phyloP scores from a whole-genome alignment of 192 early-diverging fungal genomes.

The Coemansia sp. region DNA sequence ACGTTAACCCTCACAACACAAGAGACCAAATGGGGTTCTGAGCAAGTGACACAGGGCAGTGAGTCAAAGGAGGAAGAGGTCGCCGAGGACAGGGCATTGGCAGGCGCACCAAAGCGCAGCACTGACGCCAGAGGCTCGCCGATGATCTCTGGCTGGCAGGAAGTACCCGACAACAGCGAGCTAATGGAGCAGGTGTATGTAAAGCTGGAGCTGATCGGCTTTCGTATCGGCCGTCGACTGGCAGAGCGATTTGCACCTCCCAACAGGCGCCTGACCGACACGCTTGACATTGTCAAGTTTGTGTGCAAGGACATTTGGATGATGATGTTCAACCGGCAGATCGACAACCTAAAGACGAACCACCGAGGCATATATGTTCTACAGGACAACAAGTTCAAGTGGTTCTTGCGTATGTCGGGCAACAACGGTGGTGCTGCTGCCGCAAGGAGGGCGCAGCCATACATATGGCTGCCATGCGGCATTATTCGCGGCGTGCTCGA shows the following conservation, averaged over 20 bases:
- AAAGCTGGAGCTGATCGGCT: conserved; percentile 91
- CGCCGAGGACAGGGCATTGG: background rate
- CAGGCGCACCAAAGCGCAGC: background rate
- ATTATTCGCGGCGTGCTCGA: conserved; percentile 92
- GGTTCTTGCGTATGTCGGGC: conserved; percentile 92
- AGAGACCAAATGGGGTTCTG: conserved; percentile 24
- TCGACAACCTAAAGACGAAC: conserved; percentile 99
- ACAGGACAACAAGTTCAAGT: conserved; percentile 96
- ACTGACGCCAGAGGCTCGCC: background rate
- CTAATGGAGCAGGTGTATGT: conserved; percentile 87
- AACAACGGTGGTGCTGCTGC: conserved; percentile 78
- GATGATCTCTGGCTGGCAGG: conserved; percentile 38
- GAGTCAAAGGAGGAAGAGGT: background rate
- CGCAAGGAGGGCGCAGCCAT: conserved; percentile 77
- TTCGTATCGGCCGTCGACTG: conserved; percentile 84
- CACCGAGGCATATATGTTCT: conserved; percentile 97
- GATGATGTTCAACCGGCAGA: conserved; percentile 92
- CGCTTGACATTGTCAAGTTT: conserved; percentile 97
- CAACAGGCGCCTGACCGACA: conserved; percentile 87
- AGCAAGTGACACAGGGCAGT: conserved; percentile 19
- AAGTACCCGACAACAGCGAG: conserved; percentile 60
- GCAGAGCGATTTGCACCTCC: conserved; percentile 89
- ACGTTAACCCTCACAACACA: conserved; percentile 40
- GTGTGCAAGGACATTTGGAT: conserved; percentile 99
- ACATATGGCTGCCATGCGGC: conserved; percentile 97